A percentile compares a stretch with the other conserved stretches of the same genome.
Conservation (phyloP, 1,139 yeast genomes). For the Yamadazyma diddensiae region DNA sequence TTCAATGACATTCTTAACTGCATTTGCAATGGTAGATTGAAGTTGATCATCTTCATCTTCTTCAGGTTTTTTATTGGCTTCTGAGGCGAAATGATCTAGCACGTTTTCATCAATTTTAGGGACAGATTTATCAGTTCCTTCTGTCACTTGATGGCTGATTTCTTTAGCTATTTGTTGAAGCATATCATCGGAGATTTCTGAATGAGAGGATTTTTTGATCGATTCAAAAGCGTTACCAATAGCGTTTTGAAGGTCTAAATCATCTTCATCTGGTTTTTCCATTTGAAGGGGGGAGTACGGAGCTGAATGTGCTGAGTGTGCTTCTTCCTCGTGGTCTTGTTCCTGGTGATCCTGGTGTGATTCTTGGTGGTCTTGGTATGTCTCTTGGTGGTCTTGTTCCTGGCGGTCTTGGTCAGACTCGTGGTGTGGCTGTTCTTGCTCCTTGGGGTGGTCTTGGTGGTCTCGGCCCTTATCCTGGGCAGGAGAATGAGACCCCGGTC, state of each 20-base stretch:
- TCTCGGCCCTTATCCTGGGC: too few species aligned
- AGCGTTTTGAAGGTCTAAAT: constrained; percentile 26
- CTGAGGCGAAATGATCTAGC: constrained; percentile 37
- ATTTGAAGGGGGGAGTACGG: constrained; percentile 14
- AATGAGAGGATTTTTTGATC: constrained; percentile 15
- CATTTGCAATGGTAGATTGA: constrained; percentile 27
- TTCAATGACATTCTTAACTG: constrained; percentile 23
- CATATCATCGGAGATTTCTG: constrained; percentile 21
- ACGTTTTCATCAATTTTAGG: constrained; percentile 41
- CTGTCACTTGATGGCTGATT: constrained; percentile 34
- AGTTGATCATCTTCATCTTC: constrained; percentile 10
- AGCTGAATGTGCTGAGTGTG: too few species aligned
- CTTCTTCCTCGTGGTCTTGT: too few species aligned
- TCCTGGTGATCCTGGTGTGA: too few species aligned
- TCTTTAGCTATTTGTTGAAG: constrained; percentile 33
- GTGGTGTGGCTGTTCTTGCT: not conserved
- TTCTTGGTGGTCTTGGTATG: too few species aligned
- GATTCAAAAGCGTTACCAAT: constrained; percentile 35
- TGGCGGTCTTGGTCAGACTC: too few species aligned
- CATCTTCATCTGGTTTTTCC: constrained; percentile 17
- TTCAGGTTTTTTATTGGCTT: constrained; percentile 25
- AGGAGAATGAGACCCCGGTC: constrained; percentile 3
- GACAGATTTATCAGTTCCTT: constrained; percentile 16
- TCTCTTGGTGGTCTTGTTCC: too few species aligned
- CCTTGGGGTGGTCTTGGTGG: not conserved